Percentiles rank a stretch among this genome's conserved stretches.
phyloP scores from a whole-genome alignment of 1,284 basidiomycete genomes.

The Ustilago cynodontis region DNA sequence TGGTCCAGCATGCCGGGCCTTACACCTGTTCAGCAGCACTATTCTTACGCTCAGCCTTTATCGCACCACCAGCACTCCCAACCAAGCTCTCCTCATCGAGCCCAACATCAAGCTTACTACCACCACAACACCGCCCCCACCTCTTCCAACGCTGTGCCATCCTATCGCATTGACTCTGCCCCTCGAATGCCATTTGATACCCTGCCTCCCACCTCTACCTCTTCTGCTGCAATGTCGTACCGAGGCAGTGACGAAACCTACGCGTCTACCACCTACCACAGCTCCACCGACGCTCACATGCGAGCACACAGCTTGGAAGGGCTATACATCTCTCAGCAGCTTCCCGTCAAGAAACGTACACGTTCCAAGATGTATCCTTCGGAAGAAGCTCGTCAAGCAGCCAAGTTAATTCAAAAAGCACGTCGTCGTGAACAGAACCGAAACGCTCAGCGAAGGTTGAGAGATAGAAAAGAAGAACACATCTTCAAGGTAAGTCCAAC shows the following conservation, averaged over 20 bases:
- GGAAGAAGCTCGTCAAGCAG: slow-evolving; percentile 32
- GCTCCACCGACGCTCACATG: slow-evolving; percentile 1
- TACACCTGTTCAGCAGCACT: background rate
- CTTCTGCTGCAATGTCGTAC: background rate
- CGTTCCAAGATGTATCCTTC: slow-evolving; percentile 20
- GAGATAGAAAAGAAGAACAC: slow-evolving; percentile 43
- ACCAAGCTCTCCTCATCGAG: background rate
- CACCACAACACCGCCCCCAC: background rate
- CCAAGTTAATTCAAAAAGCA: slow-evolving; percentile 33
- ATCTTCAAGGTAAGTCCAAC: slow-evolving; percentile 33
- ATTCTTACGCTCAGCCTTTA: background rate
- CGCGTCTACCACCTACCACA: background rate
- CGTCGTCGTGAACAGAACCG: slow-evolving; percentile 43
- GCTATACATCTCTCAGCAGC: slow-evolving; percentile 12
- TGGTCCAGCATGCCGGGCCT: background rate
- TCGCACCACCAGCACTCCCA: slow-evolving; percentile 3
- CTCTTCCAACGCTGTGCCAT: background rate
- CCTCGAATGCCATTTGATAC: slow-evolving; percentile 4
- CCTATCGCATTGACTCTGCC: slow-evolving; percentile 3
- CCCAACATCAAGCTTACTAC: background rate
- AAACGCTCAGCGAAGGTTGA: slow-evolving; percentile 32
- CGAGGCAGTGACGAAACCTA: slow-evolving; percentile 11
- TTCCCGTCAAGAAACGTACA: slow-evolving; percentile 16
- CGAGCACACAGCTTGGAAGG: slow-evolving; percentile 5
- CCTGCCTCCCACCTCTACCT: background rate